phyloP scores from a whole-genome alignment of 352 stramenopile genomes.

The Pythium oligandrum region DNA sequence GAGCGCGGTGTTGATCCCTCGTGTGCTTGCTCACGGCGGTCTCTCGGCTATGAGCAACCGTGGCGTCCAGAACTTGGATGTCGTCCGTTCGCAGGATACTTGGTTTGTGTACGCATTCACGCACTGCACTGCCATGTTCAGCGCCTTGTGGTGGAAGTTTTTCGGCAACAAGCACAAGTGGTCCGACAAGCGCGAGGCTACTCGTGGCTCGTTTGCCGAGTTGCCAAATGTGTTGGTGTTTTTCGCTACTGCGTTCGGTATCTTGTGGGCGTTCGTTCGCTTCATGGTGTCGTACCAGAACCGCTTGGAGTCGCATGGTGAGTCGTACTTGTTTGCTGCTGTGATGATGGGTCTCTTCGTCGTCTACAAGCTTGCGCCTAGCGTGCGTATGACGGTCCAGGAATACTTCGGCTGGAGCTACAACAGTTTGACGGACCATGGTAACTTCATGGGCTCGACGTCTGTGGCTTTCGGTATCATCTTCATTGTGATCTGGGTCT shows the following conservation, averaged over 20 bases:
- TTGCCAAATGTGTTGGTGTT: constrained; percentile 83
- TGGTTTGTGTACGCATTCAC: constrained; percentile 83
- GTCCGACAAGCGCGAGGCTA: constrained; percentile 61
- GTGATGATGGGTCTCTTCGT: constrained; percentile 78
- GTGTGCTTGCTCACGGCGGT: constrained; percentile 69
- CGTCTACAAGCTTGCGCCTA: constrained; percentile 67
- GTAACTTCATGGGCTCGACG: constrained; percentile 82
- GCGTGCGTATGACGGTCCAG: constrained; percentile 82
- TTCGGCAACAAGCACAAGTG: constrained; percentile 67
- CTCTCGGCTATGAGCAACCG: constrained; percentile 75
- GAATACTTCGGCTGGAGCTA: constrained; percentile 88
- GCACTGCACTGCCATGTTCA: constrained; percentile 71
- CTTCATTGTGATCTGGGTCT: constrained; percentile 83
- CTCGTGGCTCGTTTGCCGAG: constrained; percentile 63
- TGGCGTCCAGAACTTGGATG: constrained; percentile 75
- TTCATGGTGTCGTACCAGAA: constrained; percentile 80
- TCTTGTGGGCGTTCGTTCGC: constrained; percentile 74
- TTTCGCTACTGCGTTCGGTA: constrained; percentile 62
- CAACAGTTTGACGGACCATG: constrained; percentile 83
- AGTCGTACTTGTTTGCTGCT: constrained; percentile 63
- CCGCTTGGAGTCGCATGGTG: constrained; percentile 63
- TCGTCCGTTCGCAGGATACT: constrained; percentile 74
- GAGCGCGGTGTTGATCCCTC: constrained; percentile 58
- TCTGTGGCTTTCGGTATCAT: constrained; percentile 76
- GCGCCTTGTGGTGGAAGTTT: constrained; percentile 78